Conservation (phyloP, 1,284 basidiomycete genomes). For the Fomes fomentarius region DNA sequence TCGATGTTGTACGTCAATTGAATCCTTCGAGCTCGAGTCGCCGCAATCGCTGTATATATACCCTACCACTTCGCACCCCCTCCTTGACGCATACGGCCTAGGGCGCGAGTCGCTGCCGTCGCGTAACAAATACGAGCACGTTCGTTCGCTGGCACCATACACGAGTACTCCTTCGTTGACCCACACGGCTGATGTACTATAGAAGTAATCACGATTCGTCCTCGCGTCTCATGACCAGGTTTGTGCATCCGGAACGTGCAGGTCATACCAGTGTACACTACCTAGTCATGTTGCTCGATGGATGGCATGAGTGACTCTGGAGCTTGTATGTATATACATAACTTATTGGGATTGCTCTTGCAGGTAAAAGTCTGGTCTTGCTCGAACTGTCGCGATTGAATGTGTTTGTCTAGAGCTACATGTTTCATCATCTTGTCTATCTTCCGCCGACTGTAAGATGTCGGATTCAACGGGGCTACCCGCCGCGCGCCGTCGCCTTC, state of each 20-base stretch:
- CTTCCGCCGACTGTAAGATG: no score
- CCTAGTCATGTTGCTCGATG: not conserved
- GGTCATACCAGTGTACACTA: not conserved
- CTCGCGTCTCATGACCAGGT: constrained; percentile 4
- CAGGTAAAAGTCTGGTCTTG: no score
- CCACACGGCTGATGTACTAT: constrained; percentile 20
- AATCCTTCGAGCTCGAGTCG: not conserved
- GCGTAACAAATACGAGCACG: constrained; percentile 6
- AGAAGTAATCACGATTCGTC: constrained; percentile 14
- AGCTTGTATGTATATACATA: constrained; percentile 12
- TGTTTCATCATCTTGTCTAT: no score
- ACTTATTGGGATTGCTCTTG: constrained; percentile 9
- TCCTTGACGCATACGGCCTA: constrained; percentile 7
- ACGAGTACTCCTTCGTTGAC: not conserved
- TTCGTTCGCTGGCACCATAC: constrained; percentile 9
- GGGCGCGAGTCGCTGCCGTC: constrained; percentile 16
- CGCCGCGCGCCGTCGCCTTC: constrained; percentile 52
- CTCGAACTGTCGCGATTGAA: no score
- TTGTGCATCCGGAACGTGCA: not conserved
- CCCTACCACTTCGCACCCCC: constrained; percentile 8
- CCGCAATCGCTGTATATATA: constrained; percentile 20
- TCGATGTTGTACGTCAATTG: constrained; percentile 12
- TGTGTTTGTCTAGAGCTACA: no score
- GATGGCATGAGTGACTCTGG: not conserved
- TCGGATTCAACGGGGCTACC: no score